A percentile compares a stretch with the other conserved stretches of the same genome.
These are phyloP conservation scores for Huntiella moniliformis DNA, from an alignment of 2,329 filamentous ascomycete genomes.

Conservation along the genomic window DNA sequence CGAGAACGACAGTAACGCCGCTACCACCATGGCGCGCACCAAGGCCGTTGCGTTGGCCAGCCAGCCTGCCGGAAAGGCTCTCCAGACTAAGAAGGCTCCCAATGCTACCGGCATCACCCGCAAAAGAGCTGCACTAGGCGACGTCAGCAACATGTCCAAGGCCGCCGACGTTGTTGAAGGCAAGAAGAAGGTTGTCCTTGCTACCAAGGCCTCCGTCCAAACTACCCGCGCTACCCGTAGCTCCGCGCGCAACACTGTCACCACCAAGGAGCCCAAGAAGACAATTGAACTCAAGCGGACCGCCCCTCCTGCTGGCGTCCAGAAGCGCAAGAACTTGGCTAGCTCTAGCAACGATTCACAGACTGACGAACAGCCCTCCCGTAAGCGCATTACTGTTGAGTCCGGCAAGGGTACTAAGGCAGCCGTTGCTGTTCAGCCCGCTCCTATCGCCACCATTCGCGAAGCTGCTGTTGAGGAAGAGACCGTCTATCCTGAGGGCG, in stretches of 20 bases:
- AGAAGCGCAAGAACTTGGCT: conserved; percentile 49
- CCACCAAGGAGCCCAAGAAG: conserved; percentile 52
- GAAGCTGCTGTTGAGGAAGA: conserved; percentile 16
- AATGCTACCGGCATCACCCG: conserved; percentile 32
- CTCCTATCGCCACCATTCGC: conserved; percentile 14
- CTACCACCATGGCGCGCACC: conserved; percentile 77
- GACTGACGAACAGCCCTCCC: conserved; percentile 30
- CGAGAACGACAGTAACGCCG: conserved; percentile 85
- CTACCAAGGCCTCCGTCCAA: conserved; percentile 57
- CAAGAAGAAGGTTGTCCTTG: conserved; percentile 64
- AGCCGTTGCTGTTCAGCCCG: conserved; percentile 6
- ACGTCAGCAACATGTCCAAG: conserved; percentile 91
- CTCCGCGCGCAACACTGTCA: conserved; percentile 42
- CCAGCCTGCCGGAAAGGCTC: conserved; percentile 35
- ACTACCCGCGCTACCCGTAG: conserved; percentile 51
- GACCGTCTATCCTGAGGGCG: conserved; percentile 16
- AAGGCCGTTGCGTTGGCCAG: conserved; percentile 59
- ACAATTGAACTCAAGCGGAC: conserved; percentile 47
- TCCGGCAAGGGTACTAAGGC: conserved; percentile 26
- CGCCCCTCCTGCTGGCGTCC: conserved; percentile 50
- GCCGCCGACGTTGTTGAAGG: conserved; percentile 45
- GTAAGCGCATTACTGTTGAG: conserved; percentile 32
- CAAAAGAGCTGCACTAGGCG: conserved; percentile 72
- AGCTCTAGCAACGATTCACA: conserved; percentile 13
- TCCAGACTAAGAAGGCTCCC: conserved; percentile 52